Percentiles rank a stretch among this genome's conserved stretches.
phyloP scores from a whole-genome alignment of 768 basidiomycete genomes.

The Collybiopsis luxurians region DNA sequence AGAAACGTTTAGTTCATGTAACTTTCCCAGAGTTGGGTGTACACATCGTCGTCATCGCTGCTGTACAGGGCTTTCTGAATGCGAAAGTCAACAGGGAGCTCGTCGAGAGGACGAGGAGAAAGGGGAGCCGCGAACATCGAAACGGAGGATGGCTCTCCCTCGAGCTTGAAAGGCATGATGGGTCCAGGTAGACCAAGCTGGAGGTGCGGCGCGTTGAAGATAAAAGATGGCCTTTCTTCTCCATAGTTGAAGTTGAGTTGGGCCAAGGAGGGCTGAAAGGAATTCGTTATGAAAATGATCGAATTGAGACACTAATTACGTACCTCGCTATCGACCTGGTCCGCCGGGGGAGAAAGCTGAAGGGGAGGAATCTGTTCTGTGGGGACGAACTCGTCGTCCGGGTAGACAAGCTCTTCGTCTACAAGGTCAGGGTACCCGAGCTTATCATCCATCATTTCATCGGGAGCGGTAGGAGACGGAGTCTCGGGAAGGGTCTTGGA shows the following conservation, averaged over 20 bases:
- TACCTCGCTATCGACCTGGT: slow-evolving; percentile 13
- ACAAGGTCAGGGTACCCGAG: slow-evolving; percentile 2
- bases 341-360: slow-evolving; percentile 20
- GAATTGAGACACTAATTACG: too few species aligned
- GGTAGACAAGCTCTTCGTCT: not conserved
- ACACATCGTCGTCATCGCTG: too few species aligned
- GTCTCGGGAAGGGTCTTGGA: too few species aligned
- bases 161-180: not conserved
- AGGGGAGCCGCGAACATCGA: too few species aligned
- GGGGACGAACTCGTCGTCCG: slow-evolving; percentile 23
- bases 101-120: too few species aligned
- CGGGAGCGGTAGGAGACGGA: too few species aligned
- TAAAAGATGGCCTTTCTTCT: not conserved
- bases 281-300: too few species aligned
- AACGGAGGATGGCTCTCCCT: not conserved
- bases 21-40: too few species aligned
- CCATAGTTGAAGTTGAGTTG: not conserved
- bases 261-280: not conserved
- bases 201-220: not conserved
- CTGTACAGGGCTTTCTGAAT: too few species aligned
- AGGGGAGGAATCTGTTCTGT: slow-evolving; percentile 34
- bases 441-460: too few species aligned
- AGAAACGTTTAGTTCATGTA: too few species aligned
- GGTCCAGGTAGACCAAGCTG: not conserved
- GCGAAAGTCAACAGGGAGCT: too few species aligned